Evolutionary conservation across 208 protist genomes (phyloP).

Genomic region (Trichomonas tenax): DNA sequence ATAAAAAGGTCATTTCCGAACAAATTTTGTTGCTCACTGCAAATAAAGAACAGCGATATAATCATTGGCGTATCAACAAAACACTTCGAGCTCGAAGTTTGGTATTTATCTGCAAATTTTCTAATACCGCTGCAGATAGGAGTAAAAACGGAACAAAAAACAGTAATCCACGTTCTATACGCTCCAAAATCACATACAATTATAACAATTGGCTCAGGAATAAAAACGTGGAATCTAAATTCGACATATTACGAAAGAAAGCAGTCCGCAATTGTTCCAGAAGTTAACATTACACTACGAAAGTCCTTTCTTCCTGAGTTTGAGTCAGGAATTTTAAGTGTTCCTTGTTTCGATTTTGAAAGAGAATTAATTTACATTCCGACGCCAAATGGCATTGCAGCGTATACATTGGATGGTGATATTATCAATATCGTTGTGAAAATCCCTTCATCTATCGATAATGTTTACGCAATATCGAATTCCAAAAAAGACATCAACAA

Average conservation of each 20-base stretch:
- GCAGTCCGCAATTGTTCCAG: not conserved
- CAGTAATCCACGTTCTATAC: not conserved
- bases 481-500: not conserved
- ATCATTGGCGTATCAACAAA: not conserved
- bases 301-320: not conserved
- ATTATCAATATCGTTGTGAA: not conserved
- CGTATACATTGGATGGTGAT: not conserved
- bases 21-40: not conserved
- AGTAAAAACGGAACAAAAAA: not conserved
- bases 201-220: not conserved
- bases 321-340: not conserved
- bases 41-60: not conserved
- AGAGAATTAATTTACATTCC: not conserved
- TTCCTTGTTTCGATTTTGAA: not conserved
- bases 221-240: not conserved
- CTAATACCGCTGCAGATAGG: not conserved
- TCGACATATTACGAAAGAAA: not conserved
- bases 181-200: not conserved
- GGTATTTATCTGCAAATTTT: not conserved
- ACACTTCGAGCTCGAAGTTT: not conserved
- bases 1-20: not conserved
- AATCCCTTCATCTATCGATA: not conserved
- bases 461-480: not conserved
- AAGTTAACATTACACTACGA: not conserved
- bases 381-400: not conserved